Conservation (phyloP, 2,329 filamentous ascomycete genomes). For the Tolypocladium ophioglossoides region DNA sequence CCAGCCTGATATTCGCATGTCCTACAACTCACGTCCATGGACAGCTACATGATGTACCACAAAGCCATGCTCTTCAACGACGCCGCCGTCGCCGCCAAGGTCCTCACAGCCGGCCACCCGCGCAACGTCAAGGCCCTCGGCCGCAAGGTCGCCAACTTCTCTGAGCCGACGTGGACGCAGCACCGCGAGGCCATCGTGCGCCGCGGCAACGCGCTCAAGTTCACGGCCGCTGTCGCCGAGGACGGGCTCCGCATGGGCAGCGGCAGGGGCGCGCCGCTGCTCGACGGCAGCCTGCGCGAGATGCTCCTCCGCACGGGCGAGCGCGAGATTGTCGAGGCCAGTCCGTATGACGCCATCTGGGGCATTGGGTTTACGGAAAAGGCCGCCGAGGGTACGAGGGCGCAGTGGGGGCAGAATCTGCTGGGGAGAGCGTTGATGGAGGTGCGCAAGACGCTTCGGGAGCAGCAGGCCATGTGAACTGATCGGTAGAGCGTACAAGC, state of each 20-base stretch:
- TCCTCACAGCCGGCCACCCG: constrained; percentile 37
- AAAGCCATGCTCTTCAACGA: constrained; percentile 42
- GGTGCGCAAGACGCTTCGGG: constrained; percentile 40
- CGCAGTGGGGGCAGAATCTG: constrained; percentile 53
- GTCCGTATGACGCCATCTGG: constrained; percentile 53
- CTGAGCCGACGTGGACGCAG: constrained; percentile 37
- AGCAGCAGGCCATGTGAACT: constrained; percentile 17
- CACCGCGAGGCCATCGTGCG: constrained; percentile 44
- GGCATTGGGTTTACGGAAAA: constrained; percentile 49
- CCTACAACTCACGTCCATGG: too few species aligned
- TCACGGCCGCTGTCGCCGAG: constrained; percentile 31
- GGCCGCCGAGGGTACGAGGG: constrained; percentile 34
- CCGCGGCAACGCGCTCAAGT: constrained; percentile 49
- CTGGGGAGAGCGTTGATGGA: constrained; percentile 52
- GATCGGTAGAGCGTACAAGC: background rate
- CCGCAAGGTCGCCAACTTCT: constrained; percentile 41
- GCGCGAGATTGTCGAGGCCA: constrained; percentile 51
- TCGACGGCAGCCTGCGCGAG: constrained; percentile 29
- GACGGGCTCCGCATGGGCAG: constrained; percentile 14
- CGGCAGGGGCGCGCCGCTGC: constrained; percentile 9
- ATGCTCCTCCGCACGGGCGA: constrained; percentile 47
- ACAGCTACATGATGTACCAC: constrained; percentile 44
- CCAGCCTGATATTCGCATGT: background rate
- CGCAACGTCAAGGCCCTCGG: constrained; percentile 42
- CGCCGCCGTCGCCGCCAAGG: constrained; percentile 27